Percentiles rank a stretch among this genome's conserved stretches.
These are phyloP conservation scores for Phytophthora boehmeriae DNA, from an alignment of 352 stramenopile genomes.

Conservation along the genomic window DNA sequence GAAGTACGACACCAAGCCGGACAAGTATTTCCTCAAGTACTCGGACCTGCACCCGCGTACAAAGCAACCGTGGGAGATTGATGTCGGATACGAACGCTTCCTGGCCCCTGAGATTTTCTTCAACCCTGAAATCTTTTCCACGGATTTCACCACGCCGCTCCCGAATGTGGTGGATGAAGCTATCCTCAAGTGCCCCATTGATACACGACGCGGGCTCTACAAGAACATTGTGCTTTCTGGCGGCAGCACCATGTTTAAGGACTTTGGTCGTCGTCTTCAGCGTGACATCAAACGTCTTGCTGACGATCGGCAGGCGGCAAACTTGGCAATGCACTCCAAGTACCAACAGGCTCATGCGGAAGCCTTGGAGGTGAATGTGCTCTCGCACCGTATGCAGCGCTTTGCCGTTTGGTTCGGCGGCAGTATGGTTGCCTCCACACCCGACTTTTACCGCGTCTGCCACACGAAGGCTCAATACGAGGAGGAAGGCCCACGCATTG, in stretches of 20 bases:
- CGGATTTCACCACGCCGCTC: constrained; percentile 92
- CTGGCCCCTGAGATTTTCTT: constrained; percentile 97
- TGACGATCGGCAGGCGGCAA: constrained; percentile 90
- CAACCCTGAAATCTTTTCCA: constrained; percentile 96
- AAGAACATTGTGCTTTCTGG: constrained; percentile 97
- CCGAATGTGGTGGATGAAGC: constrained; percentile 95
- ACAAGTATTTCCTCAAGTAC: constrained; percentile 93
- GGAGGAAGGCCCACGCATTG: constrained; percentile 95
- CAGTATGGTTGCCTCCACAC: constrained; percentile 93
- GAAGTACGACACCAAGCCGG: constrained; percentile 94
- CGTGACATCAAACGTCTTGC: constrained; percentile 94
- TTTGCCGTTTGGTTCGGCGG: constrained; percentile 96
- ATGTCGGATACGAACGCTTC: constrained; percentile 95
- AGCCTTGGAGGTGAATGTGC: constrained; percentile 93
- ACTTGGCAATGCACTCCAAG: constrained; percentile 81
- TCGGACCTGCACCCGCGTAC: constrained; percentile 76
- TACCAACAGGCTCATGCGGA: constrained; percentile 70
- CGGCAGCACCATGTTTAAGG: constrained; percentile 97
- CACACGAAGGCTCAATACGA: constrained; percentile 97
- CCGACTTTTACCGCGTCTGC: constrained; percentile 95
- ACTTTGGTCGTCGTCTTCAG: constrained; percentile 94
- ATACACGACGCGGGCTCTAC: constrained; percentile 93
- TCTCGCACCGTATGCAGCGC: constrained; percentile 94
- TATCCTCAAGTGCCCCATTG: constrained; percentile 96
- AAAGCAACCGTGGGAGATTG: constrained; percentile 87